A percentile compares a stretch with the other conserved stretches of the same genome.
These are phyloP conservation scores for Diaporthe citri DNA, from an alignment of 2,329 filamentous ascomycete genomes.

Conservation along the genomic window DNA sequence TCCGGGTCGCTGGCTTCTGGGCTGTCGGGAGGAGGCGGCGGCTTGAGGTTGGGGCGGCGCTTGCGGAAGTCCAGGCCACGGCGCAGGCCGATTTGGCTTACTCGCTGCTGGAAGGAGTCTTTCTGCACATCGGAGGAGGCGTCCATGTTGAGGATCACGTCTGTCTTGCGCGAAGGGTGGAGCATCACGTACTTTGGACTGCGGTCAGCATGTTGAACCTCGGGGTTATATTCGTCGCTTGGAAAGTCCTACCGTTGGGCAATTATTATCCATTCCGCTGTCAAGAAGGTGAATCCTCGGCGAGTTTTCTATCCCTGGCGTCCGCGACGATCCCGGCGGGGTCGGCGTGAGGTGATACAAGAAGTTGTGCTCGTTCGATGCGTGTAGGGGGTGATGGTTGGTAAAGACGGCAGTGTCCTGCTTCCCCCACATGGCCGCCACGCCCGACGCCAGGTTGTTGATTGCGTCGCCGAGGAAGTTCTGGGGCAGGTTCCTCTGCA, in stretches of 20 bases:
- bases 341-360: conserved; percentile 31
- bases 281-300: conserved; percentile 33
- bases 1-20: conserved; percentile 2
- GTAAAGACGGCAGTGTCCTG: conserved; percentile 36
- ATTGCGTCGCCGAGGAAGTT: conserved; percentile 30
- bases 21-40: conserved; percentile 1
- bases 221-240: neutral
- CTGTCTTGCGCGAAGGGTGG: conserved; percentile 25
- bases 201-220: neutral
- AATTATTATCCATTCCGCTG: conserved; percentile 35
- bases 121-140: conserved; percentile 33
- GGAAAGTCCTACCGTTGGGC: conserved; percentile 12
- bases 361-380: conserved; percentile 36
- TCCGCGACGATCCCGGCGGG: neutral
- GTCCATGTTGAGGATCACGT: conserved; percentile 34
- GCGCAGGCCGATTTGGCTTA: conserved; percentile 28
- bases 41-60: conserved; percentile 15
- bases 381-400: conserved; percentile 33
- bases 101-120: conserved; percentile 17
- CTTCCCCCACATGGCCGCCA: conserved; percentile 29
- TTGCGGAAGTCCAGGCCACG: conserved; percentile 32
- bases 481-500: conserved; percentile 35
- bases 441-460: conserved; percentile 25
- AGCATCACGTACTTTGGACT: conserved; percentile 24
- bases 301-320: conserved; percentile 32